Percentiles rank a stretch among this genome's conserved stretches.
Conservation (phyloP, 2,329 filamentous ascomycete genomes). For the Colletotrichum sp. region DNA sequence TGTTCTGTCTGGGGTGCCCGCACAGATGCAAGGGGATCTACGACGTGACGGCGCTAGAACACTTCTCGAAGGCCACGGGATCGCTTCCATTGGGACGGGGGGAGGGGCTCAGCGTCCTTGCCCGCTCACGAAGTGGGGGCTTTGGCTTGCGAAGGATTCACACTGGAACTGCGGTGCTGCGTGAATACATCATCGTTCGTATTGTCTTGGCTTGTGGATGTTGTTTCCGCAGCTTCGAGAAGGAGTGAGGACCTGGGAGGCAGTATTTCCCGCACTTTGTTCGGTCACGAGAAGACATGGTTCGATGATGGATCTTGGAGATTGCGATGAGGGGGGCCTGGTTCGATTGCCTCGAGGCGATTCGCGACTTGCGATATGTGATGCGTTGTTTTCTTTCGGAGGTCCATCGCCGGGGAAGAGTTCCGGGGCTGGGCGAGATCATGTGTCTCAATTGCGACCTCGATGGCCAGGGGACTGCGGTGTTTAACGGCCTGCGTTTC, state of each 20-base stretch:
- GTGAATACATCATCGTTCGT: not conserved
- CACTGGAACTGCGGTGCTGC: not conserved
- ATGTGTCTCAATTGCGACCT: not conserved
- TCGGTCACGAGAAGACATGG: not conserved
- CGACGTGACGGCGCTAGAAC: not conserved
- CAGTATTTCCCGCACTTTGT: not conserved
- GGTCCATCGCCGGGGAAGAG: not conserved
- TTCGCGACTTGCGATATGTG: not conserved
- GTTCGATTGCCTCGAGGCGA: not conserved
- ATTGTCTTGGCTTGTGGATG: not conserved
- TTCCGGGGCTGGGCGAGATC: not conserved
- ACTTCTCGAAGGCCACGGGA: constrained; percentile 5
- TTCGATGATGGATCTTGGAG: not conserved
- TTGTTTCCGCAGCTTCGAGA: not conserved
- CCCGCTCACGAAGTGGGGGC: not conserved
- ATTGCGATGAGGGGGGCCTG: not conserved
- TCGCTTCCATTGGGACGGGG: not conserved
- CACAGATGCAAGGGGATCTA: not conserved
- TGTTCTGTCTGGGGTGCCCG: not conserved
- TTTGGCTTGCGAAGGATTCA: not conserved
- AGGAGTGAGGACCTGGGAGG: not conserved
- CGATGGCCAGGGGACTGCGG: not conserved
- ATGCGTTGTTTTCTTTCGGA: not conserved
- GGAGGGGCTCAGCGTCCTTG: not conserved
- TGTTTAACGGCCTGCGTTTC: not conserved